Conservation (phyloP, 768 basidiomycete species). For the Hericium coralloides region DNA sequence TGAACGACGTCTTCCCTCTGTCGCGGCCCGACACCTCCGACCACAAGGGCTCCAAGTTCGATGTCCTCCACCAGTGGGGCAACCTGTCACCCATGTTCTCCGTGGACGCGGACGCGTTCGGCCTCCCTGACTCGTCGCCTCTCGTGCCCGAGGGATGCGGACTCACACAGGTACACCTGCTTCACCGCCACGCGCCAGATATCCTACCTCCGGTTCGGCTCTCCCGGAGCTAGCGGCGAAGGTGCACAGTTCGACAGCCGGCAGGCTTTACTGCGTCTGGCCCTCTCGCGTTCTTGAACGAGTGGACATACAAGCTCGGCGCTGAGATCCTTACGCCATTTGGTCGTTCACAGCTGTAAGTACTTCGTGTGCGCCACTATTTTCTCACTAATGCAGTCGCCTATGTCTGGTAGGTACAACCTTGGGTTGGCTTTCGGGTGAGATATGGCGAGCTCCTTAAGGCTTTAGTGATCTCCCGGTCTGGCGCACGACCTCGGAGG, state of each 20-base stretch:
- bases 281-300: slow-evolving; percentile 32
- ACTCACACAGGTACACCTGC: slow-evolving; percentile 34
- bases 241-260: slow-evolving; percentile 15
- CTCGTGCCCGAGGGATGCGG: slow-evolving; percentile 37
- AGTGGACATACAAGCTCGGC: slow-evolving; percentile 38
- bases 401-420: slow-evolving; percentile 22
- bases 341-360: slow-evolving; percentile 32
- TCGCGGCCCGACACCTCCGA: slow-evolving; percentile 29
- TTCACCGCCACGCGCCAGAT: slow-evolving; percentile 35
- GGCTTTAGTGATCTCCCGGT: slow-evolving; percentile 36
- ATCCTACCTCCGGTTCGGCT: slow-evolving; percentile 26
- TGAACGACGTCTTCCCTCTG: slow-evolving; percentile 33
- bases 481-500: slow-evolving; percentile 38
- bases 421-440: slow-evolving; percentile 36
- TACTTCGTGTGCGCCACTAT: neutral
- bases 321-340: slow-evolving; percentile 40
- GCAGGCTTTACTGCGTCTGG: slow-evolving; percentile 27
- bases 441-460: slow-evolving; percentile 39
- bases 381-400: neutral
- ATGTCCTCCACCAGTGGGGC: slow-evolving; percentile 37
- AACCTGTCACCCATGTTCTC: slow-evolving; percentile 45
- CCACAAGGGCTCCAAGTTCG: slow-evolving; percentile 27
- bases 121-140: slow-evolving; percentile 38
- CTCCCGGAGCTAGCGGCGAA: slow-evolving; percentile 21
- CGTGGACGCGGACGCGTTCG: slow-evolving; percentile 33